These are phyloP conservation scores for Orychophragmus violaceus DNA, from an alignment of 345 rosid species.

Conservation along the genomic window DNA sequence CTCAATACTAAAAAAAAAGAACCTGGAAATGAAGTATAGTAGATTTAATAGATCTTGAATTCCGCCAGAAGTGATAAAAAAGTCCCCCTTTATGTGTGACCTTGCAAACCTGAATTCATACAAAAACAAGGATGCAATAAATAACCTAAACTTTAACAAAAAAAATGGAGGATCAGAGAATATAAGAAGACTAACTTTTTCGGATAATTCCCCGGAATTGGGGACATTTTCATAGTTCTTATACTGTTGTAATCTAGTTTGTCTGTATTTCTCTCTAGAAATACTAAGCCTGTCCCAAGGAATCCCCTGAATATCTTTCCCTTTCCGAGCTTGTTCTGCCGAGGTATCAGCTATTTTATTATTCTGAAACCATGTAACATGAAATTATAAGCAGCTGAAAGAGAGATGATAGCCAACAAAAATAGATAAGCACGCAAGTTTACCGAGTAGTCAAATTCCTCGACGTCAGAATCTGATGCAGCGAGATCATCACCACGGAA, in stretches of 20 bases:
- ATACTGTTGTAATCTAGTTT: slow-evolving; percentile 87
- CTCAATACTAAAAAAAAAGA: not conserved
- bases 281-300: slow-evolving; percentile 93
- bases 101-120: slow-evolving; percentile 42
- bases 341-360: slow-evolving; percentile 59
- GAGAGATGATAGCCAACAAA: slow-evolving; percentile 30
- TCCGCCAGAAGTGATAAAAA: slow-evolving; percentile 57
- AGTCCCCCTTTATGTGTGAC: slow-evolving; percentile 44
- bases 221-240: slow-evolving; percentile 92
- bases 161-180: not conserved
- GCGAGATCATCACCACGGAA: slow-evolving; percentile 42
- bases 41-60: slow-evolving; percentile 66
- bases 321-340: slow-evolving; percentile 80
- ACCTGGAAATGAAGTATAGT: slow-evolving; percentile 83
- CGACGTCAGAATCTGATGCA: slow-evolving; percentile 67
- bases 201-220: slow-evolving; percentile 58
- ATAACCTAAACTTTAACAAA: not conserved
- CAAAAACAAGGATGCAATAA: not conserved
- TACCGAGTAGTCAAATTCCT: slow-evolving; percentile 54
- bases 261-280: slow-evolving; percentile 79
- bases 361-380: slow-evolving; percentile 34
- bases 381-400: not conserved
- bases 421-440: slow-evolving; percentile 17
- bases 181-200: slow-evolving; percentile 38
- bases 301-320: slow-evolving; percentile 93